Conservation (phyloP, 148 eudicot genomes). For the Rheum nobile region DNA sequence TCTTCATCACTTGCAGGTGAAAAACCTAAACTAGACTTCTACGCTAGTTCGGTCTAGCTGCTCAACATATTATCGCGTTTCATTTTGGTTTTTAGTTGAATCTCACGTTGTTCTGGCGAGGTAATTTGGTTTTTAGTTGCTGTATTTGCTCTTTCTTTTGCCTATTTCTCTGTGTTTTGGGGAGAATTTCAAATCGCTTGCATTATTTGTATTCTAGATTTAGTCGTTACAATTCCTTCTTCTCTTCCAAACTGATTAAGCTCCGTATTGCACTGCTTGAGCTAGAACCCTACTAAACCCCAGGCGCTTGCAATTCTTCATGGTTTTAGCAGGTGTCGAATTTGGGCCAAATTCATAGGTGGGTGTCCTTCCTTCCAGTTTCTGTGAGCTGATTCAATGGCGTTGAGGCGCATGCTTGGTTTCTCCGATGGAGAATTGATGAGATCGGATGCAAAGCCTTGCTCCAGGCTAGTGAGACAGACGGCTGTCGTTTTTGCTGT, state of each 20-base stretch:
- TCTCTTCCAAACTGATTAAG: background rate
- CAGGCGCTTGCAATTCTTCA: background rate
- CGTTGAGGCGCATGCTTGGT: conserved; percentile 67
- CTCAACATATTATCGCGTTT: background rate
- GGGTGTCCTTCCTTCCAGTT: background rate
- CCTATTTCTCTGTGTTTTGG: background rate
- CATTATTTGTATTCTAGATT: background rate
- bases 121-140: background rate
- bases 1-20: too few relatives aligned
- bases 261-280: background rate
- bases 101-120: background rate
- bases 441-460: conserved; percentile 93
- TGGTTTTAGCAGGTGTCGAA: background rate
- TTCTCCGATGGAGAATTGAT: conserved; percentile 91
- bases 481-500: conserved; percentile 77
- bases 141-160: background rate
- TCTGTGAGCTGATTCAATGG: conserved; percentile 30
- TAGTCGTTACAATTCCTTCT: background rate
- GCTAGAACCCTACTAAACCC: background rate
- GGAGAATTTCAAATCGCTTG: background rate
- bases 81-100: background rate
- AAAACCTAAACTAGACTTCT: background rate
- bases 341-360: background rate
- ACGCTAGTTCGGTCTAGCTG: background rate
- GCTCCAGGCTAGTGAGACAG: conserved; percentile 77